Evolutionary conservation across 345 rosid species (phyloP), one percentile per base, ranked within the genome.

Genomic region (Gossypium herbaceum): DNA sequence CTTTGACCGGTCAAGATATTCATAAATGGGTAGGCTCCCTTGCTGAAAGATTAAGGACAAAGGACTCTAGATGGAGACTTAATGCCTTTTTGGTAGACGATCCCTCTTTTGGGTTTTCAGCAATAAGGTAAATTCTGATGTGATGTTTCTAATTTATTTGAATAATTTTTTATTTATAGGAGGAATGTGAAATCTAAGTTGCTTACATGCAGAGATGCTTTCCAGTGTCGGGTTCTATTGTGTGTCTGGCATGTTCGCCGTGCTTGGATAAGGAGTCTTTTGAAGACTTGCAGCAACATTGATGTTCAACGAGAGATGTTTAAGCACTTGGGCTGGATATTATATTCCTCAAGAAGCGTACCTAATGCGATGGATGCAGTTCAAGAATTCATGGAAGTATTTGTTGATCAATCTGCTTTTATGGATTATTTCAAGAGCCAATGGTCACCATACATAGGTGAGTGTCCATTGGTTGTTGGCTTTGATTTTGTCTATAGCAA

Each of bases 371-470:
- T 68, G 62, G 84, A 81, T 27, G 80, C 88, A 58, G 59, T 81
- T 69, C 85, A 85, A 80, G 90, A 87, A 75, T 83, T 87, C 77
- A 62, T 82, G 82, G 83, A 85, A 78, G 75, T 85, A 34, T 87
- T 81, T 75, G 85, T 85, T 73, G 88, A 87, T 52, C 90, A 87
- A 68, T 75, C 73, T 73, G 72, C 76, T 68, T 87, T 87, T 64
- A 71, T 87, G 75, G 86, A 85, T 71, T 83, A 83, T 76, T 81
- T 85, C 79, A 85, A 76, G 80, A 81, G 80, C 54, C 78, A 70
- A 74, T 86, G 90, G 88, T 73, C 80, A 73, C 85, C 90, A 43
- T 7, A 12, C 54, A 74, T 84, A 78, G 90, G 87, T 86, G 62
- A 61, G 73, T 72, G 9, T 74, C 29, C 57, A 58, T 70, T 77